phyloP scores from a whole-genome alignment of 2,329 filamentous ascomycete genomes.

The Pleomassaria siparia region DNA sequence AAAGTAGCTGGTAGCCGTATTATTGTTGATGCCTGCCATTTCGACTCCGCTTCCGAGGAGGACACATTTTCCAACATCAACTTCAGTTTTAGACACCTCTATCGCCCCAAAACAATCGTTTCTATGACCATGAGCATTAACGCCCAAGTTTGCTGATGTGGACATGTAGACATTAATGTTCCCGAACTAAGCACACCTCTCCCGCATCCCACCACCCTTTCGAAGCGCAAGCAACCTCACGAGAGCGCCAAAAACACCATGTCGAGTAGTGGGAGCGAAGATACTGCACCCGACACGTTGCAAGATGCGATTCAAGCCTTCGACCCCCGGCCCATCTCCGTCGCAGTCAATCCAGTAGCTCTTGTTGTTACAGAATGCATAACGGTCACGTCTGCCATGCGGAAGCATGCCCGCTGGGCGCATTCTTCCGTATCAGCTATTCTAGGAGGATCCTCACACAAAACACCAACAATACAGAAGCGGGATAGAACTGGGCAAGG shows the following conservation, averaged over 20 bases:
- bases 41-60: slow-evolving; percentile 9
- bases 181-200: slow-evolving; percentile 21
- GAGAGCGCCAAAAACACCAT: slow-evolving; percentile 18
- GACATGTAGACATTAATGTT: slow-evolving; percentile 29
- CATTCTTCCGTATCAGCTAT: slow-evolving; percentile 97
- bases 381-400: slow-evolving; percentile 95
- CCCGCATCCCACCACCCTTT: slow-evolving; percentile 16
- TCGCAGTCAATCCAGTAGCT: slow-evolving; percentile 87
- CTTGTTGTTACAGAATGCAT: slow-evolving; percentile 98
- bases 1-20: slow-evolving; percentile 7
- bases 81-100: slow-evolving; percentile 5
- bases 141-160: slow-evolving; percentile 24
- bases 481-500: slow-evolving; percentile 39
- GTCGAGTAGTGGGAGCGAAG: slow-evolving; percentile 31
- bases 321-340: slow-evolving; percentile 56
- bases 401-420: slow-evolving; percentile 93
- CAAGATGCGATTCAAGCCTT: slow-evolving; percentile 24
- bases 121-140: slow-evolving; percentile 29
- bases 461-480: slow-evolving; percentile 40
- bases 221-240: slow-evolving; percentile 13
- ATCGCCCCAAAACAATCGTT: slow-evolving; percentile 11
- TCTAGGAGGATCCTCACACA: slow-evolving; percentile 69
- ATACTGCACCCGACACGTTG: slow-evolving; percentile 23
- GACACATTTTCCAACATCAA: slow-evolving; percentile 10
- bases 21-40: slow-evolving; percentile 22